Evolutionary conservation across 75 land plant species (phyloP).

Genomic region (Pseudotsuga menziesii): DNA sequence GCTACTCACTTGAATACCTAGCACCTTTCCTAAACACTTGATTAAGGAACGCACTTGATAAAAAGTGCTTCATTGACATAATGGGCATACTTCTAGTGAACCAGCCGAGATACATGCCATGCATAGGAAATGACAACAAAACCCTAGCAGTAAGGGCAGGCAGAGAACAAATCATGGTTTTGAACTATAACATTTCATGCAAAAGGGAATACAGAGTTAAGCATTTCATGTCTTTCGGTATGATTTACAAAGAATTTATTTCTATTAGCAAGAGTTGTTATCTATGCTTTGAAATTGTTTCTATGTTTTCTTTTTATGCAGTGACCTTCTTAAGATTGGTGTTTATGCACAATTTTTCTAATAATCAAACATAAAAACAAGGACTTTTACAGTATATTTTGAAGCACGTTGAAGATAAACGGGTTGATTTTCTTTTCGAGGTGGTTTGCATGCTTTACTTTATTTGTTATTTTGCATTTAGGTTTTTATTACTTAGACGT

Average conservation of each 20-base stretch:
- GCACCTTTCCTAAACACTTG: no score
- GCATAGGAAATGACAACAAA: no score
- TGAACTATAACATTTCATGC: no score
- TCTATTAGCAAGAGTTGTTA: background rate
- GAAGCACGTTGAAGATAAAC: constrained; percentile 84
- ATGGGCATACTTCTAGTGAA: no score
- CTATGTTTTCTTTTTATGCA: background rate
- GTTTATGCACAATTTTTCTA: background rate
- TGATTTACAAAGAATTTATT: background rate
- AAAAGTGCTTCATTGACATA: no score
- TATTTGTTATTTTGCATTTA: constrained; percentile 4
- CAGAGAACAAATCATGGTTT: no score
- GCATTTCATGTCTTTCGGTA: background rate
- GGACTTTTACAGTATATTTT: constrained; percentile 60
- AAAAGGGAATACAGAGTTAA: no score
- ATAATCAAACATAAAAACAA: constrained; percentile 22
- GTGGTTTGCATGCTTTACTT: constrained; percentile 23
- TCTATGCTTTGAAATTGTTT: background rate
- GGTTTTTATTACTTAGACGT: no score
- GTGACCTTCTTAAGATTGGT: background rate
- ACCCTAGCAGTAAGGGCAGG: no score
- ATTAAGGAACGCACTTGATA: no score
- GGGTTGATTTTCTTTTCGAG: constrained; percentile 78
- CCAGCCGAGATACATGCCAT: no score
- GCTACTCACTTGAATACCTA: no score